These are phyloP conservation scores for Erodium moschatum DNA, from an alignment of 441 rosid genomes.

Conservation along the genomic window DNA sequence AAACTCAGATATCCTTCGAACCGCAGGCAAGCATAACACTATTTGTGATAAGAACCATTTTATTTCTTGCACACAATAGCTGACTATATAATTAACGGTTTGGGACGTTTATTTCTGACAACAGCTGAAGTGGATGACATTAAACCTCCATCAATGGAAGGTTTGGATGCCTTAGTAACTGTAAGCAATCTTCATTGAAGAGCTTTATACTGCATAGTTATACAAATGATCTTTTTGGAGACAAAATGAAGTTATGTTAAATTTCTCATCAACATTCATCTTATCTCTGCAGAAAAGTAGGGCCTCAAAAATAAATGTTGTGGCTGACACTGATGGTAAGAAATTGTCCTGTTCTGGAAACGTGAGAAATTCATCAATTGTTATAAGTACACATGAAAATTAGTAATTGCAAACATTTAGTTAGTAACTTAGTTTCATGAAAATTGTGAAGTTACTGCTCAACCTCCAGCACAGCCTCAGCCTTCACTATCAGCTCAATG, in stretches of 20 bases:
- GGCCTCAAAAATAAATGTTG: conserved; percentile 33
- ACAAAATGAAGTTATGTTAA: not conserved
- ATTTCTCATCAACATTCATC: conserved; percentile 9
- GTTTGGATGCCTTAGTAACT: conserved; percentile 45
- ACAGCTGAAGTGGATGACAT: conserved; percentile 37
- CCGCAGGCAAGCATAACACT: conserved; percentile 25
- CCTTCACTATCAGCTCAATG: conserved; percentile 49
- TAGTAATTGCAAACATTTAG: conserved; percentile 14
- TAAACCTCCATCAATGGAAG: conserved; percentile 23
- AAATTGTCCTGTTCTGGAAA: conserved; percentile 5
- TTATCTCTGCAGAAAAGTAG: conserved; percentile 40
- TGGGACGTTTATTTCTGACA: not conserved
- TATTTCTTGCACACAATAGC: no score
- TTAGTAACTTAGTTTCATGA: conserved; percentile 1
- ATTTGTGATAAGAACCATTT: no score
- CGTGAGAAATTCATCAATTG: conserved; percentile 30
- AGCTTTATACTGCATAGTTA: not conserved
- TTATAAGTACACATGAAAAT: not conserved
- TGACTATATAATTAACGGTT: conserved; percentile 4
- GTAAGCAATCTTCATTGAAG: conserved; percentile 30
- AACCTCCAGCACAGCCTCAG: conserved; percentile 26
- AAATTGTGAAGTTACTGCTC: conserved; percentile 33
- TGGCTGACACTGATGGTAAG: conserved; percentile 48
- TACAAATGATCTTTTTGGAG: not conserved
- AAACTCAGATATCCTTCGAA: conserved; percentile 40